Base-by-base conservation (phyloP, 1,139 yeast species). In the Debaryomyces psychrophilus region DNA sequence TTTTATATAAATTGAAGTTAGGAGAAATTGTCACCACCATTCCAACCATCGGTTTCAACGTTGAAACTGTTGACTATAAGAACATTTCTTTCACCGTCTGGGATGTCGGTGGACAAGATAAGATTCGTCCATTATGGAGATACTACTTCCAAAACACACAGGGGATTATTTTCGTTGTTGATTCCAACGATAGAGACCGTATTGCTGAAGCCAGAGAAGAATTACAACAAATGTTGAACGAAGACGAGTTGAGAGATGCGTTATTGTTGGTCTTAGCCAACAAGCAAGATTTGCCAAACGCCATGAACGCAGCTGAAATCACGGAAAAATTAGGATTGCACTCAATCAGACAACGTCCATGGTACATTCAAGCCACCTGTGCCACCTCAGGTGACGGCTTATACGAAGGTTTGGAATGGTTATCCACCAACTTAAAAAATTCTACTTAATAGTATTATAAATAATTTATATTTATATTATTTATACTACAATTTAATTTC, bases 91-190 rank as follows among this genome's bases (percentile, higher is more conserved):
- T 69, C 53, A 69, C 75, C 12, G 75, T 69, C 35, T 69, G 75
- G 75, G 75, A 69, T 61, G 75, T 69, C 47, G 75, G 75, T 68
- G 75, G 75, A 61, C 75, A 69, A 59, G 73, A 69, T 55, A 69
- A 69, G 57, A 69, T 69, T 51, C 64, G 75, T 61, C 75, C 75
- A 43, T 68, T 69, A 55, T 69, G 75, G 75, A 67, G 75, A 63
- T 69, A 69, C 58, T 69, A 69, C 53, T 69, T 67, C 68, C 75
- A 69, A 59, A 69, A 69, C 59, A 69, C 75, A 48, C 75, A 69
- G 54, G 75, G 74, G 48, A 69, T 69, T 55, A 69, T 69, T 51
- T 69, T 69, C 50, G 75, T 69, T 40, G 71, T 69, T 48, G 75
- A 69, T 60, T 69, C 75, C 45, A 69, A 69, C 53, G 75, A 69